Evolutionary conservation across 1,284 basidiomycete species (phyloP), one percentile per base, ranked within the genome.

Genomic region (Xerocomus amazonicus): DNA sequence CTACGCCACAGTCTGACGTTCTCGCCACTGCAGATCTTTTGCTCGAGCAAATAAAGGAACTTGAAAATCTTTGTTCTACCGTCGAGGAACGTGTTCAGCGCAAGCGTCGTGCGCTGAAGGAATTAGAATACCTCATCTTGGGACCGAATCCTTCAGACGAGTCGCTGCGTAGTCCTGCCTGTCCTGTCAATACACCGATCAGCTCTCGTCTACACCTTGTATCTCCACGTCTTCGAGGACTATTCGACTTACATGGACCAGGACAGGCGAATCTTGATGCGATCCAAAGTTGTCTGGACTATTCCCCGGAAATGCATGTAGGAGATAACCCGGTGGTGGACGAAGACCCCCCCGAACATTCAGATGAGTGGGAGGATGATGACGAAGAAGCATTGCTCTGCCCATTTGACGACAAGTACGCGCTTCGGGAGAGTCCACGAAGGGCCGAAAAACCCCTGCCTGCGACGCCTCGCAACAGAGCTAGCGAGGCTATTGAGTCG

Each of bases 161-260:
- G 7, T 65, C 62, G 3, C 58, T 57, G 4, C 27, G 43, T 23
- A 51, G 48, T 37, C 62, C 58, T 9, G 47, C 36, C 9, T 65
- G 62, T 28, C 60, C 63, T 6, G 14, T 43, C 40, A 63, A 66
- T 41, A 65, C 65, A 2, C 65, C 65, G 0, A 45, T 50, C 27
- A 26, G 35, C 36, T 41, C 59, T 42, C 59, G 56, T 16, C 28
- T 58, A 17, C 45, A 43, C n/a, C 23, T 45, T 12, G 33, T 53
- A 12, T 55, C 65, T 7, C 65, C 63, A 27, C 63, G 66, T 26
- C 65, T 65, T 38, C 63, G 54, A 9, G 65, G 66, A 12, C 59
- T 65, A 45, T 69, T 68, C 32, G 66, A 65, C 35, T 19, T 65
- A 13, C 59, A 29, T 14, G 63, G 65, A 16, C 63, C 63, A 2